Base-by-base conservation (phyloP, 2,329 filamentous ascomycete species). In the Verticillium nubilum region DNA sequence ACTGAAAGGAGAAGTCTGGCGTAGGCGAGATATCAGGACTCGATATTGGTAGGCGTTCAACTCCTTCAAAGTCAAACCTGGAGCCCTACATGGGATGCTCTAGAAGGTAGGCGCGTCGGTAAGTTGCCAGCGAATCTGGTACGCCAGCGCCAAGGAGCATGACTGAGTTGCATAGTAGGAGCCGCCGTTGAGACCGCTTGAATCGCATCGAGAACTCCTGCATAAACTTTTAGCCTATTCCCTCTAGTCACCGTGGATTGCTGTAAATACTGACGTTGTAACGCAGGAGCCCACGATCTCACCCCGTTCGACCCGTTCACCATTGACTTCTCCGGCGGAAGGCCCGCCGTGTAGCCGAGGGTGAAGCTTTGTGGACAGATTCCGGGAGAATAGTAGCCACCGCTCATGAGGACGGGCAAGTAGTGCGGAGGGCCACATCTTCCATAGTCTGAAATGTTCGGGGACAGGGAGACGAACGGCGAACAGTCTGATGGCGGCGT, bases 301-400 rank as follows among this genome's bases (percentile, higher is more conserved):
- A 4, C 6, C 7, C 5, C 27, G 17, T 3, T 25, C 19, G 42
- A 57, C 31, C 26, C 19, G 17, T 19, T 57, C 56, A 17, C 12
- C 10, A 27, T 57, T 52, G 17, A 57, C 13, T 5, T 15, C 19
- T 5, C 10, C n/a, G 6, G 6, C 42, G 17, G n/a, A 31, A 13
- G 29, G 52, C 23, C 50, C n/a, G 19, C 35, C 2, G 42, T 52
- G n/a, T 42, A 57, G 37, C 26, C 56, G 37, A 57, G 19, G 25
- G 42, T 33, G 27, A 52, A 57, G 12, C 27, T 27, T 13, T 13
- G 7, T 7, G 56, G 56, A 26, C 56, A 57, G 10, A 57, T 37
- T 6, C 37, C 56, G 5, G 56, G 56, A n/a, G 56, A 57, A 26
- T 52, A 57, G 27, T 57, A 57, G 5, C 56, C 56, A n/a, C 47